A percentile compares a stretch with the other conserved stretches of the same genome.
Evolutionary conservation across 768 basidiomycete species (phyloP).

Genomic region (Amanita fuliginea): DNA sequence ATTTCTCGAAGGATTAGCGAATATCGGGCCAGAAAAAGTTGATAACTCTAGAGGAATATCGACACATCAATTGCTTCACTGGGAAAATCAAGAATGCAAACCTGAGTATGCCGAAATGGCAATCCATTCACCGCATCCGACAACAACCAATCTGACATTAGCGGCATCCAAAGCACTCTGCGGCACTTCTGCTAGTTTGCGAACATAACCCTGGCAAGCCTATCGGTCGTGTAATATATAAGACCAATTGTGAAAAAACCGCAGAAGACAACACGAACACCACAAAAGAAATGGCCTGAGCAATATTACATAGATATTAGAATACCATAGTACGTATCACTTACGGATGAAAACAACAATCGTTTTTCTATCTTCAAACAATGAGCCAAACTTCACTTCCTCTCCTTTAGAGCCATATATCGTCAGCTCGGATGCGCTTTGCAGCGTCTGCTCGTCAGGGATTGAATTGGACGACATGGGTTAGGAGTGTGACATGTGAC

Average conservation of each 20-base stretch:
- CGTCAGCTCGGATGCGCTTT: constrained; percentile 24
- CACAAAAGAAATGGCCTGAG: constrained; percentile 57
- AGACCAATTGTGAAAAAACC: background rate
- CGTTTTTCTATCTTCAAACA: constrained; percentile 38
- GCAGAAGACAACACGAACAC: constrained; percentile 22
- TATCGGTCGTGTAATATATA: constrained; percentile 6
- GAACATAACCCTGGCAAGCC: constrained; percentile 42
- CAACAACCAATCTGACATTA: constrained; percentile 29
- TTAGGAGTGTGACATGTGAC: background rate
- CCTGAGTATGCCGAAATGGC: constrained; percentile 40
- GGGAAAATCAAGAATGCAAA: constrained; percentile 11
- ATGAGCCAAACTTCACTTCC: constrained; percentile 36
- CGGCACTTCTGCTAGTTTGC: constrained; percentile 31
- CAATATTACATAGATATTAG: no score
- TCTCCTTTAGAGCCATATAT: constrained; percentile 37
- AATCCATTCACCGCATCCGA: constrained; percentile 53
- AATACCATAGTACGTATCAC: no score
- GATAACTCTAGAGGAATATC: constrained; percentile 26
- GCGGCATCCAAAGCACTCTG: constrained; percentile 28
- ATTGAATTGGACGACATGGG: constrained; percentile 16
- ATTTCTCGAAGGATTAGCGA: constrained; percentile 51
- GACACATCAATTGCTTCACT: background rate
- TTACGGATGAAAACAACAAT: constrained; percentile 57
- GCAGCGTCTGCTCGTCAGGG: constrained; percentile 23
- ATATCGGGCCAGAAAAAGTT: constrained; percentile 36